These are phyloP conservation scores for Venturia effusa DNA, from an alignment of 2,329 filamentous ascomycete genomes.

Conservation along the genomic window DNA sequence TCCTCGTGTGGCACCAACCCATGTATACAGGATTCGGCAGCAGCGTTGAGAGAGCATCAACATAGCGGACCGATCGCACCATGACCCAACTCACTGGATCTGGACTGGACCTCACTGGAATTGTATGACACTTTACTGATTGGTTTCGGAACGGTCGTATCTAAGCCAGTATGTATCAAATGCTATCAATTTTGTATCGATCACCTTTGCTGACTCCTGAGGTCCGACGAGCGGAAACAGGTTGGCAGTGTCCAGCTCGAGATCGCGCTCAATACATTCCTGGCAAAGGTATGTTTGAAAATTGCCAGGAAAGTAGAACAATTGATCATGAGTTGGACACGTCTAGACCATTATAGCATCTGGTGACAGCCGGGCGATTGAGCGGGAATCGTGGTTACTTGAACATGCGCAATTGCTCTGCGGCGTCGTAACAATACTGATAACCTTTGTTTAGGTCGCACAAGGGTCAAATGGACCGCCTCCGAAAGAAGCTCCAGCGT, in stretches of 20 bases:
- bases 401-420: neutral
- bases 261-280: neutral
- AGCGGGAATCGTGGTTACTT: neutral
- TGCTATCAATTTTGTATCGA: neutral
- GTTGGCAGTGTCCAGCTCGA: neutral
- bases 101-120: neutral
- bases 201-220: neutral
- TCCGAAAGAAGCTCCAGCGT: conserved; percentile 30
- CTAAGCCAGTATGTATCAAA: neutral
- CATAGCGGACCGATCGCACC: neutral
- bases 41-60: neutral
- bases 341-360: neutral
- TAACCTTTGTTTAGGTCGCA: neutral
- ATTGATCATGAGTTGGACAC: neutral
- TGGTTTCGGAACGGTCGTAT: no score
- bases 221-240: neutral
- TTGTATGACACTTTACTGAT: no score
- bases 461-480: conserved; percentile 19
- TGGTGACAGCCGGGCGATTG: neutral
- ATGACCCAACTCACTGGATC: neutral
- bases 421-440: neutral
- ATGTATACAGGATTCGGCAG: neutral
- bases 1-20: neutral
- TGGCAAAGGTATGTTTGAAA: neutral
- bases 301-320: neutral